Evolutionary conservation across 2,329 filamentous ascomycete species (phyloP).

Genomic region (Pestalotiopsis sp.): DNA sequence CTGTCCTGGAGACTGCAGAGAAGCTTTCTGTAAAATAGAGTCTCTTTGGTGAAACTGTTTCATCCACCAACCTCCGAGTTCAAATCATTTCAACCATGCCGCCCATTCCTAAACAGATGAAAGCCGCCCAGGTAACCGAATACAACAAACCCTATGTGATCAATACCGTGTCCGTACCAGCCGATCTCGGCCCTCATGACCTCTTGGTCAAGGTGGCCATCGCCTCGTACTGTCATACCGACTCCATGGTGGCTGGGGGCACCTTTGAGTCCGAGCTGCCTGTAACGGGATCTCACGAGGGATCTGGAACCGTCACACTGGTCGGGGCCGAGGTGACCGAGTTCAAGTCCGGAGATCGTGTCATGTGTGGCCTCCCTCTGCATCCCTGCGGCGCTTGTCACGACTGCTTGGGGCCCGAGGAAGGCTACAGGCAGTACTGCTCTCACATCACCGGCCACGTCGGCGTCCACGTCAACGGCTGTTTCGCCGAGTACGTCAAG

Average conservation of each 20-base stretch:
- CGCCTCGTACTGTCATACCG: conserved; percentile 65
- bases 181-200: conserved; percentile 48
- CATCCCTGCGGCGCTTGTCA: conserved; percentile 55
- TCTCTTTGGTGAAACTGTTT: neutral
- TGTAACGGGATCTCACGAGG: conserved; percentile 59
- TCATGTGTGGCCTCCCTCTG: conserved; percentile 58
- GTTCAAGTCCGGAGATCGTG: conserved; percentile 53
- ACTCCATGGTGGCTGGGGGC: conserved; percentile 56
- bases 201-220: conserved; percentile 63
- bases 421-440: conserved; percentile 57
- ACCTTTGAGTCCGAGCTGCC: conserved; percentile 51
- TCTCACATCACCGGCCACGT: conserved; percentile 42
- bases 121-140: conserved; percentile 35
- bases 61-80: neutral
- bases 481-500: conserved; percentile 58
- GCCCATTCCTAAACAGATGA: conserved; percentile 30
- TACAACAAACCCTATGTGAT: conserved; percentile 59
- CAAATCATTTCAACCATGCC: neutral
- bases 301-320: conserved; percentile 55
- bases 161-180: conserved; percentile 49
- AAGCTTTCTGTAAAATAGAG: neutral
- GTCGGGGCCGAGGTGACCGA: conserved; percentile 41
- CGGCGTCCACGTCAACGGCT: conserved; percentile 54
- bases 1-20: neutral
- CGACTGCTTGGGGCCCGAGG: conserved; percentile 51